A percentile compares a stretch with the other conserved stretches of the same genome.
Conservation (phyloP, 1,139 yeast genomes). For the Candida tropicalis region DNA sequence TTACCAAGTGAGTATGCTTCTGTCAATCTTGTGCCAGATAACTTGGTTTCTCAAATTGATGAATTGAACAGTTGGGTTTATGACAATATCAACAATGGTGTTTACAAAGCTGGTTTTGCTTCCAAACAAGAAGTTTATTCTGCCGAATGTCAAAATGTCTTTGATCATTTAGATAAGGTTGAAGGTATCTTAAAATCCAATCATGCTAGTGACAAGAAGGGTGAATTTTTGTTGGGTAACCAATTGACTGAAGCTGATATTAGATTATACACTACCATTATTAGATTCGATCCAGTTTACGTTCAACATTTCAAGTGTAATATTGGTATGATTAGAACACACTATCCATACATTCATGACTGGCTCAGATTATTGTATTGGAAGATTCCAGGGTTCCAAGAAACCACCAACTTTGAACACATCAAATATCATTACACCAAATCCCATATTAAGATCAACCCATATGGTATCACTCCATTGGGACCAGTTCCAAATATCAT, state of each 20-base stretch:
- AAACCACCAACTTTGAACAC: constrained; percentile 85
- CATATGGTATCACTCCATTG: constrained; percentile 78
- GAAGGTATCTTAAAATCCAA: constrained; percentile 61
- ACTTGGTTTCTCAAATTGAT: constrained; percentile 60
- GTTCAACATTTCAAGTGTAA: constrained; percentile 96
- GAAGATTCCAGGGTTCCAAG: constrained; percentile 74
- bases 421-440: constrained; percentile 88
- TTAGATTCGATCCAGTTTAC: constrained; percentile 89
- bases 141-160: constrained; percentile 64
- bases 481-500: constrained; percentile 85
- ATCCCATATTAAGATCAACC: constrained; percentile 80
- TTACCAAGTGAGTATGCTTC: constrained; percentile 50
- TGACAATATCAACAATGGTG: constrained; percentile 88
- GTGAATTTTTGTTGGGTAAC: constrained; percentile 61
- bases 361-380: constrained; percentile 88
- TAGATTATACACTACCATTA: constrained; percentile 72
- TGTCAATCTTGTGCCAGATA: constrained; percentile 66
- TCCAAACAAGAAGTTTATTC: constrained; percentile 83
- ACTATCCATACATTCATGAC: constrained; percentile 75
- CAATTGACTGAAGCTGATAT: constrained; percentile 87
- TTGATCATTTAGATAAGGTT: constrained; percentile 71
- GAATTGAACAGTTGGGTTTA: constrained; percentile 84
- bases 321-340: constrained; percentile 74
- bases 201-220: constrained; percentile 33
- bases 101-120: constrained; percentile 91